Percentiles rank a stretch among this genome's conserved stretches.
These are phyloP conservation scores for Staphylotrichum longicolle DNA, from an alignment of 495 filamentous ascomycete species.

Conservation along the genomic window DNA sequence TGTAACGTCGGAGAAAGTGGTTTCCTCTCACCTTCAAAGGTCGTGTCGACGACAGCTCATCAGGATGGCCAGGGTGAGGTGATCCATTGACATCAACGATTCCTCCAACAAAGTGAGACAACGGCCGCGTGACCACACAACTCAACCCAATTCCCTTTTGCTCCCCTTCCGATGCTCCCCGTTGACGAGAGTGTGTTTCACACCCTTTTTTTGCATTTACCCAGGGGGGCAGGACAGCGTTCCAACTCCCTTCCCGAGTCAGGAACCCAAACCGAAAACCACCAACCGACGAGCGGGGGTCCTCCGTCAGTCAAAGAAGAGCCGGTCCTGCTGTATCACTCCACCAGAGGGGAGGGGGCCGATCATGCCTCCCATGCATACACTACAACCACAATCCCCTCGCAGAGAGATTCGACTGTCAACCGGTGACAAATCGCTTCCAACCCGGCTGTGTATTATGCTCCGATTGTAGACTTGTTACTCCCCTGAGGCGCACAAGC, in stretches of 20 bases:
- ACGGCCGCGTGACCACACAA: too few relatives aligned
- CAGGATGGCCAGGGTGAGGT: background rate
- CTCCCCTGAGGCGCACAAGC: background rate
- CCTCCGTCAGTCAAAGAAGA: too few relatives aligned
- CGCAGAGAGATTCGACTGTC: background rate
- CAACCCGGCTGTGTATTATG: too few relatives aligned
- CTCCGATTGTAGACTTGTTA: too few relatives aligned
- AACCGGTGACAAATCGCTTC: background rate
- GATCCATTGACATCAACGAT: too few relatives aligned
- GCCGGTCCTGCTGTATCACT: background rate
- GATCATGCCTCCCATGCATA: background rate
- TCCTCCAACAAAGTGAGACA: too few relatives aligned
- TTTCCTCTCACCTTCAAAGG: too few relatives aligned
- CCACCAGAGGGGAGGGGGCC: background rate
- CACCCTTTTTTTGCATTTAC: conserved; percentile 5
- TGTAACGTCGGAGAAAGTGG: too few relatives aligned
- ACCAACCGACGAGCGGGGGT: too few relatives aligned
- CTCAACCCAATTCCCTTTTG: too few relatives aligned
- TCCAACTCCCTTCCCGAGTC: background rate
- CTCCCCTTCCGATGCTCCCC: too few relatives aligned
- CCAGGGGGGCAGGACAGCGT: background rate
- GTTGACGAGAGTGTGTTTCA: background rate
- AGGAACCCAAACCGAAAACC: background rate
- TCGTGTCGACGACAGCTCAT: background rate
- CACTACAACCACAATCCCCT: background rate